phyloP scores from a whole-genome alignment of 2,329 filamentous ascomycete species.

The Paramyrothecium roridum region DNA sequence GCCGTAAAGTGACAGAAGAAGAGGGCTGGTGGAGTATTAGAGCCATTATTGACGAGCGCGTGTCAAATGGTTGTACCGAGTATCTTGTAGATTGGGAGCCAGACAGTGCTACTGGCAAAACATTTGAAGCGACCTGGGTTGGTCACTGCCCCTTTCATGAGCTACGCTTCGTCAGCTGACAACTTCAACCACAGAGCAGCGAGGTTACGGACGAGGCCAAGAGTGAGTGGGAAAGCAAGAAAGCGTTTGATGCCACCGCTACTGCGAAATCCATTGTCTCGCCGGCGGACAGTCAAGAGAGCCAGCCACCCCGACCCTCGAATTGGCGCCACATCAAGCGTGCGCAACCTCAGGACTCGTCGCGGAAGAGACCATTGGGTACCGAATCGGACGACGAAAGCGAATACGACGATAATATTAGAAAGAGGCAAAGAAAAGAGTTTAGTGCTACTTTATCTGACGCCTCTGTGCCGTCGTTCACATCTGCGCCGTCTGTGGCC shows the following conservation, averaged over 20 bases:
- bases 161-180: conserved; percentile 12
- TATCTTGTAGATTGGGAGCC: conserved; percentile 38
- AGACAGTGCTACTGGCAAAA: conserved; percentile 24
- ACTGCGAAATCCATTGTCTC: not conserved
- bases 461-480: conserved; percentile 25
- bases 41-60: conserved; percentile 31
- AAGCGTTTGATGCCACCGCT: conserved; percentile 8
- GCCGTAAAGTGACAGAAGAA: conserved; percentile 12
- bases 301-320: conserved; percentile 21
- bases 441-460: conserved; percentile 20
- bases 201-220: conserved; percentile 27
- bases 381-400: not conserved
- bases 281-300: conserved; percentile 11
- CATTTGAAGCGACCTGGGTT: conserved; percentile 31
- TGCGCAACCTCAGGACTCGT: conserved; percentile 8
- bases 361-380: conserved; percentile 7
- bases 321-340: conserved; percentile 20
- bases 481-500: conserved; percentile 18
- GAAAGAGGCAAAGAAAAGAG: conserved; percentile 16
- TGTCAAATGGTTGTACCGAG: conserved; percentile 17
- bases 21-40: conserved; percentile 30
- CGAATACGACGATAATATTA: conserved; percentile 11
- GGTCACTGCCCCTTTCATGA: conserved; percentile 5
- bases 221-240: conserved; percentile 28
- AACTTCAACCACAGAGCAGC: conserved; percentile 12